Conservation (phyloP, 768 basidiomycete species). For the Tulasnella sp. region DNA sequence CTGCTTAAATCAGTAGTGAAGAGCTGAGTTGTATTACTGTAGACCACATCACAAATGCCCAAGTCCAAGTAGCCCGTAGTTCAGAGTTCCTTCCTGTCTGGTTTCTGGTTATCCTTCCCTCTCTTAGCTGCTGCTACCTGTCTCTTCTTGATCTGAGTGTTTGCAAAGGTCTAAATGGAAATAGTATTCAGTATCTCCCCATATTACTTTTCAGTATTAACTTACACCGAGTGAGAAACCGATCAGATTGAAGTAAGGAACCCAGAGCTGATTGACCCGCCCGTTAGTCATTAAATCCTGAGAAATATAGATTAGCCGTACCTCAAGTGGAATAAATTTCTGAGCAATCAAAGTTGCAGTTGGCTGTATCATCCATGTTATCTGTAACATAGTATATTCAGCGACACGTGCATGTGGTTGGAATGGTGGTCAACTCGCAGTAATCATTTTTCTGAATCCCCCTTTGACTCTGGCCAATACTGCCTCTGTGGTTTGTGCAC, state of each 20-base stretch:
- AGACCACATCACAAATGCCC: too few species aligned
- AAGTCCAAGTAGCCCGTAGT: too few species aligned
- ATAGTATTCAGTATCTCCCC: constrained; percentile 13
- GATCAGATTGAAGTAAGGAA: constrained; percentile 71
- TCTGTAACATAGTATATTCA: constrained; percentile 30
- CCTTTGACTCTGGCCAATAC: constrained; percentile 52
- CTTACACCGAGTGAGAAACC: constrained; percentile 66
- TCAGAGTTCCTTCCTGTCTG: neutral
- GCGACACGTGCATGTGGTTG: constrained; percentile 12
- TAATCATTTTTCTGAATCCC: constrained; percentile 61
- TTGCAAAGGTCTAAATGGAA: constrained; percentile 49
- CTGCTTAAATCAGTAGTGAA: too few species aligned
- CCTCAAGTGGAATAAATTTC: constrained; percentile 64
- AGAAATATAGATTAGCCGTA: constrained; percentile 23
- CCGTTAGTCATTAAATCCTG: constrained; percentile 10
- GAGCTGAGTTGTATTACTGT: too few species aligned
- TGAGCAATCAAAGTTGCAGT: constrained; percentile 63
- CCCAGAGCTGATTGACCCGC: constrained; percentile 50
- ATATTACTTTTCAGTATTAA: constrained; percentile 7
- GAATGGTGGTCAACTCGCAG: constrained; percentile 33
- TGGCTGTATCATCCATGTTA: constrained; percentile 71
- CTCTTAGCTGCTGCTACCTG: constrained; percentile 16
- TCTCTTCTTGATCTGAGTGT: constrained; percentile 51
- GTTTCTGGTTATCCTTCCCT: constrained; percentile 8
- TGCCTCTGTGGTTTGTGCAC: constrained; percentile 52